Evolutionary conservation across 2,329 filamentous ascomycete genomes (phyloP).

Genomic region (Juglanconis juglandina): DNA sequence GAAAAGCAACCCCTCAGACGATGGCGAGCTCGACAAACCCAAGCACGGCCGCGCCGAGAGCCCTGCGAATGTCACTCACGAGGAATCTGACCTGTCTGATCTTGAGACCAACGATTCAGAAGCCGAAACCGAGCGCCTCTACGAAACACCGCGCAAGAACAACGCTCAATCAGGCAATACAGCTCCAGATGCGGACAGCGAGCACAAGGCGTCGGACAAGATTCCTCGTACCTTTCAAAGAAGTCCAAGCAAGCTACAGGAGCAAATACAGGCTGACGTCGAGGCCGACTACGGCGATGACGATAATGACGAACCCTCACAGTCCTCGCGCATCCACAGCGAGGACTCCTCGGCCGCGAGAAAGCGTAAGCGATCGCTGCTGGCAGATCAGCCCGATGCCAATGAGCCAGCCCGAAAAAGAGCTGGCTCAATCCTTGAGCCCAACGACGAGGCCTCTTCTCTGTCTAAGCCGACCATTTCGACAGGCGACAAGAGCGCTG

Average conservation of each 20-base stretch:
- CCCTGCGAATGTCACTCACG: slow-evolving; percentile 26
- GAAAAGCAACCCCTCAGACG: slow-evolving; percentile 18
- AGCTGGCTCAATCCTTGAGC: slow-evolving; percentile 42
- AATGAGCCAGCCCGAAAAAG: slow-evolving; percentile 53
- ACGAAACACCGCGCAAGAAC: slow-evolving; percentile 72
- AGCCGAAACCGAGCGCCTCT: slow-evolving; percentile 90
- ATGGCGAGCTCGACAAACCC: slow-evolving; percentile 24
- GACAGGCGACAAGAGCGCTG: slow-evolving; percentile 34
- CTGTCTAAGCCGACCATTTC: slow-evolving; percentile 29
- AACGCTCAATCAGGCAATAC: slow-evolving; percentile 14
- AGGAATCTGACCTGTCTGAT: slow-evolving; percentile 50
- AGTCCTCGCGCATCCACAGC: slow-evolving; percentile 21
- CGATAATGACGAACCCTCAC: slow-evolving; percentile 33
- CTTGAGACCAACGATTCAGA: slow-evolving; percentile 66
- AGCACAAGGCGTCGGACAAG: slow-evolving; percentile 45
- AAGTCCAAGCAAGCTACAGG: slow-evolving; percentile 74
- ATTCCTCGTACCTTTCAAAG: slow-evolving; percentile 51
- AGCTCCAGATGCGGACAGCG: background rate
- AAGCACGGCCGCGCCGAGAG: slow-evolving; percentile 14
- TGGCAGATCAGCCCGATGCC: slow-evolving; percentile 40
- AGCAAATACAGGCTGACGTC: slow-evolving; percentile 34
- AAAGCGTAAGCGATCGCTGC: slow-evolving; percentile 50
- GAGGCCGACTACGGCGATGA: slow-evolving; percentile 35
- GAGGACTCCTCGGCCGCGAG: slow-evolving; percentile 34
- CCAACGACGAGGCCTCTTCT: slow-evolving; percentile 34